Conservation (phyloP, 192 early-diverging fungal genomes). For the Backusella psychrophila region DNA sequence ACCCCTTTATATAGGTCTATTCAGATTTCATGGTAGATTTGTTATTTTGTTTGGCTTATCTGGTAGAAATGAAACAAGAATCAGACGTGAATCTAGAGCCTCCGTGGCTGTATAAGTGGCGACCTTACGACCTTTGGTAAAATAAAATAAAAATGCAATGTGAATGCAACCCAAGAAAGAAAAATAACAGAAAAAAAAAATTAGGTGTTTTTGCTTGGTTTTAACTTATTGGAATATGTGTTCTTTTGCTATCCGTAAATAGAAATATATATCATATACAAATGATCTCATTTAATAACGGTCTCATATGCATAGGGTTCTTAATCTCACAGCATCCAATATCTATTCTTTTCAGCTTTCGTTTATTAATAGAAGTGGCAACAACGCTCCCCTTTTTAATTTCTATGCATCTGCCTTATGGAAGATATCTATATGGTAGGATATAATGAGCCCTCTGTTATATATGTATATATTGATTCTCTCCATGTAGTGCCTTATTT, state of each 20-base stretch:
- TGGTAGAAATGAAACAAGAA: slow-evolving; percentile 49
- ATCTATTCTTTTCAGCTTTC: slow-evolving; percentile 41
- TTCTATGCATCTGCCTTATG: slow-evolving; percentile 36
- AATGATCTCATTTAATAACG: not conserved
- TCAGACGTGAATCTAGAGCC: slow-evolving; percentile 34
- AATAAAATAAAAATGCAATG: not conserved
- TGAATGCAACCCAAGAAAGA: not conserved
- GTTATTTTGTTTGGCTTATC: slow-evolving; percentile 53
- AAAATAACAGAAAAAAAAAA: not conserved
- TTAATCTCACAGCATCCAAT: slow-evolving; percentile 13
- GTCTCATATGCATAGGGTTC: not conserved
- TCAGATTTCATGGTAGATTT: slow-evolving; percentile 53
- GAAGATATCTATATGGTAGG: slow-evolving; percentile 41
- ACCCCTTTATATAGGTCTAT: slow-evolving; percentile 33
- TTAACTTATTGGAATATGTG: slow-evolving; percentile 27
- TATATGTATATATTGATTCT: not conserved
- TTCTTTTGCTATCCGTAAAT: slow-evolving; percentile 29
- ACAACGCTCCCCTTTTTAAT: slow-evolving; percentile 56
- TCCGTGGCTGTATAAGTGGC: slow-evolving; percentile 46
- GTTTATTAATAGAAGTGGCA: slow-evolving; percentile 41
- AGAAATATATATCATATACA: not conserved
- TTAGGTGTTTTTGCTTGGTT: slow-evolving; percentile 21
- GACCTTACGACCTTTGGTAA: slow-evolving; percentile 43
- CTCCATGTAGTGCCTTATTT: slow-evolving; percentile 53
- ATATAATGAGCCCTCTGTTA: not conserved